Percentiles rank a stretch among this genome's conserved stretches.
These are phyloP conservation scores for Ogataea paraovalis DNA, from an alignment of 805 yeast genomes.

Conservation along the genomic window DNA sequence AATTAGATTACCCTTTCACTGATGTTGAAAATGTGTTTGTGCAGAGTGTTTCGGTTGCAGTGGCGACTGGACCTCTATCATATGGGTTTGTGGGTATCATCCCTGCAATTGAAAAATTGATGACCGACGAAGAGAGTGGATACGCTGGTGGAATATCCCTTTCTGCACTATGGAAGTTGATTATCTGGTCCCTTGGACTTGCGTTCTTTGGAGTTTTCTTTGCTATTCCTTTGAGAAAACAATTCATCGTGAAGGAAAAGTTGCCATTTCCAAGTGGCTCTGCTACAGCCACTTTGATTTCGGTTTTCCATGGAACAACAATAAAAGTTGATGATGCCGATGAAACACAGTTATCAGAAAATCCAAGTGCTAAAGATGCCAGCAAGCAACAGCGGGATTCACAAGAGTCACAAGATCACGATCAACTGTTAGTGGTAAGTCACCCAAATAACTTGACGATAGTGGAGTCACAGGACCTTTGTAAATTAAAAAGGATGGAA, in stretches of 20 bases:
- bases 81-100: conserved; percentile 93
- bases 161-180: conserved; percentile 43
- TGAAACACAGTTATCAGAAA: not conserved
- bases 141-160: conserved; percentile 36
- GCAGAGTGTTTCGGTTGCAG: conserved; percentile 92
- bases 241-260: conserved; percentile 83
- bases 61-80: conserved; percentile 95
- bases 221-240: conserved; percentile 83
- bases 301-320: conserved; percentile 76
- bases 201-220: conserved; percentile 95
- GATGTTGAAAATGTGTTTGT: conserved; percentile 94
- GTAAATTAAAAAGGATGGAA: conserved; percentile 24
- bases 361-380: not conserved
- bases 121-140: conserved; percentile 77
- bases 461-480: conserved; percentile 33
- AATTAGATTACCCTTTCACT: conserved; percentile 46
- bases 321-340: conserved; percentile 35
- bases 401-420: not conserved
- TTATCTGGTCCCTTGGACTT: conserved; percentile 80
- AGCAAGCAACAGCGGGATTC: not conserved
- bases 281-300: conserved; percentile 91
- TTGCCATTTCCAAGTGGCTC: conserved; percentile 92
- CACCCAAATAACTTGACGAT: conserved; percentile 25
- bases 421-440: conserved; percentile 1
- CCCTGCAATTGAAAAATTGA: conserved; percentile 90